Conservation (phyloP, 768 basidiomycete genomes). For the Trametes cingulata region DNA sequence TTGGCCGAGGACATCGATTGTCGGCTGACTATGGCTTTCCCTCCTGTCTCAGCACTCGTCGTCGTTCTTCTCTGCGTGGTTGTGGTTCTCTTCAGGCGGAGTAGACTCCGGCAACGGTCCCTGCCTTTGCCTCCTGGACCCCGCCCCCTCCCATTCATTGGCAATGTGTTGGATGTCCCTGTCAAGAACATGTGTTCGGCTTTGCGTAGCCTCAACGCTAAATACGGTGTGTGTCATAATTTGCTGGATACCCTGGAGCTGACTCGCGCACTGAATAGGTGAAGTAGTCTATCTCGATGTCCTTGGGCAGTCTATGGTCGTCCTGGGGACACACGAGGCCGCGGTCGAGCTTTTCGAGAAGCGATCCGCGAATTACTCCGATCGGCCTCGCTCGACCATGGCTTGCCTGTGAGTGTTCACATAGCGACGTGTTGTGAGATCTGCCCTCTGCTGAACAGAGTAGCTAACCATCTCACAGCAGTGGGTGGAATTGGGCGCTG, state of each 20-base stretch:
- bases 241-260: too few species aligned
- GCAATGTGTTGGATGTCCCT: slow-evolving; percentile 16
- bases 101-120: too few species aligned
- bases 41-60: too few species aligned
- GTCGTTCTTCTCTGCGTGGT: too few species aligned
- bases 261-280: too few species aligned
- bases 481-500: slow-evolving; percentile 4
- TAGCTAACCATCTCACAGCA: background rate
- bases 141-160: slow-evolving; percentile 12
- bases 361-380: too few species aligned
- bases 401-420: background rate
- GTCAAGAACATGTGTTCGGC: background rate
- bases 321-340: slow-evolving; percentile 32
- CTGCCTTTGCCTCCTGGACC: slow-evolving; percentile 23
- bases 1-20: too few species aligned
- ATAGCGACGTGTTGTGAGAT: too few species aligned
- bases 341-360: slow-evolving; percentile 33
- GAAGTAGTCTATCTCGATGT: too few species aligned
- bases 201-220: background rate
- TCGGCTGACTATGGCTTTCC: too few species aligned
- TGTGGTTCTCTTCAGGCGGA: too few species aligned
- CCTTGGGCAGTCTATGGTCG: too few species aligned
- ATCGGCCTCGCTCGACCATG: slow-evolving; percentile 16
- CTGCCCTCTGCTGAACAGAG: background rate
- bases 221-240: slow-evolving; percentile 11